phyloP scores from a whole-genome alignment of 2,329 filamentous ascomycete species.

The Microsporum canis region DNA sequence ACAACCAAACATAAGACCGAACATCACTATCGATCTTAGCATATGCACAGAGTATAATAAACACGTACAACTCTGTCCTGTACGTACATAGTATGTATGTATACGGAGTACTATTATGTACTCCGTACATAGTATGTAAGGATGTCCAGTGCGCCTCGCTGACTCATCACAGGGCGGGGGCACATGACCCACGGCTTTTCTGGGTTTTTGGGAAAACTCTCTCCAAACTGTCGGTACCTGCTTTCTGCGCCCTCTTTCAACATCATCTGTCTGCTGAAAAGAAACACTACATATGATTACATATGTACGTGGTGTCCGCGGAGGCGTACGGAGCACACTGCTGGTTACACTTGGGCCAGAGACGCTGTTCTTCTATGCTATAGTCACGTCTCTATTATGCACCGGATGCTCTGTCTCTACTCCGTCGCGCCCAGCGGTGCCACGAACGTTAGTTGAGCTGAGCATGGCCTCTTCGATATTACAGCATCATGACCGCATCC shows the following conservation, averaged over 20 bases:
- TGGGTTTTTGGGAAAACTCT: slow-evolving; percentile 6
- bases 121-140: too few species aligned
- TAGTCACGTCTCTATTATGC: neutral
- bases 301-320: too few species aligned
- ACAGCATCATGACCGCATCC: neutral
- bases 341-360: neutral
- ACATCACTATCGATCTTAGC: neutral
- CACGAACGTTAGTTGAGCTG: neutral
- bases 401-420: neutral
- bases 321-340: neutral
- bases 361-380: neutral
- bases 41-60: neutral
- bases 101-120: too few species aligned
- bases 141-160: neutral
- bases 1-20: neutral
- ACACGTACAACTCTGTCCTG: neutral
- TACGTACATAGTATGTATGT: neutral
- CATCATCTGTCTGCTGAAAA: neutral
- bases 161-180: neutral
- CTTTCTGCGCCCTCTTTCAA: neutral
- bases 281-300: too few species aligned
- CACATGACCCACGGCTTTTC: slow-evolving; percentile 7
- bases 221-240: slow-evolving; percentile 14
- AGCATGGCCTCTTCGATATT: neutral
- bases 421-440: neutral